These are phyloP conservation scores for Primulina eburnea DNA, from an alignment of 257 asterid species.

Conservation along the genomic window DNA sequence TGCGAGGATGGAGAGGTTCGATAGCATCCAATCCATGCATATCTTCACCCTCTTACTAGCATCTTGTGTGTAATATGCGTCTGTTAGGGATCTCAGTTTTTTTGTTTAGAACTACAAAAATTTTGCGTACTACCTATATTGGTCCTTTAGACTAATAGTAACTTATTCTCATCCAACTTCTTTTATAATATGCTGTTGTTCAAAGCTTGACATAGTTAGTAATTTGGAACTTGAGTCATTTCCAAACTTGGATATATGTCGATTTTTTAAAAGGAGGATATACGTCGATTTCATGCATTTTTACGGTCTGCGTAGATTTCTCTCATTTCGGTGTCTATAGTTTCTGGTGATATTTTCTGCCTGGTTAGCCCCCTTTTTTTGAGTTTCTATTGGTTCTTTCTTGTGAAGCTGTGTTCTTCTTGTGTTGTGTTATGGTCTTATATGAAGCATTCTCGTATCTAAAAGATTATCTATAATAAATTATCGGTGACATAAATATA, in stretches of 20 bases:
- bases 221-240: background rate
- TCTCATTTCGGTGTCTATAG: background rate
- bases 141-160: background rate
- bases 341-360: background rate
- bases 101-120: background rate
- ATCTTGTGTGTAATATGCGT: background rate
- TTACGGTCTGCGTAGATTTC: no score
- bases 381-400: no score
- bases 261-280: no score
- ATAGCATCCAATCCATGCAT: constrained; percentile 21
- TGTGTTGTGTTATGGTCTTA: no score
- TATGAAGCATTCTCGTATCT: no score
- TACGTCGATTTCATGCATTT: no score
- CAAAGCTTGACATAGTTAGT: no score
- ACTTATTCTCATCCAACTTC: background rate
- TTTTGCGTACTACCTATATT: background rate
- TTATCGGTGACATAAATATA: no score
- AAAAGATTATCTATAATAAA: no score
- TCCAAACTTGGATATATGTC: background rate
- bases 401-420: no score
- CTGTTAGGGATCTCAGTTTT: background rate
- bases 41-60: constrained; percentile 1
- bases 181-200: no score
- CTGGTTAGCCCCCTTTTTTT: background rate
- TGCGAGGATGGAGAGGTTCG: constrained; percentile 54